Conservation (phyloP, 768 basidiomycete genomes). For the Xanthoconium stramineum region DNA sequence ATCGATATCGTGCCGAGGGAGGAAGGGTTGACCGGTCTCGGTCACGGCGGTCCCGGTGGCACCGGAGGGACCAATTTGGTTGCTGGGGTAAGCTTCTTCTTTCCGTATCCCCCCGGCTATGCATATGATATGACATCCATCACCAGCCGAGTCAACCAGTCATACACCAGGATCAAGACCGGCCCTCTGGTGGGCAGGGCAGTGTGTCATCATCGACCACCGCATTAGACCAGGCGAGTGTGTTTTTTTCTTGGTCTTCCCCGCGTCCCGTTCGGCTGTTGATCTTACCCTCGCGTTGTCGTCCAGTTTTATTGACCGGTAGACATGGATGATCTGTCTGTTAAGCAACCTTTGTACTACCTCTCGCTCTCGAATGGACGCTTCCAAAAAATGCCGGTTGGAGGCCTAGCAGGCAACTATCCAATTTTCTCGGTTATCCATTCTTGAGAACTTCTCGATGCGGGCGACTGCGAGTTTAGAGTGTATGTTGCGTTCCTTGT, state of each 20-base stretch:
- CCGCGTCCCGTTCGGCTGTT: background rate
- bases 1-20: slow-evolving; percentile 95
- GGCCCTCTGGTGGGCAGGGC: slow-evolving; percentile 17
- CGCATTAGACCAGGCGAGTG: slow-evolving; percentile 26
- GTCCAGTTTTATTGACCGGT: slow-evolving; percentile 23
- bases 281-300: background rate
- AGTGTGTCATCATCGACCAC: slow-evolving; percentile 17
- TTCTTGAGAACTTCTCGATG: background rate
- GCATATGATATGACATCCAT: background rate
- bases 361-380: background rate
- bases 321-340: background rate
- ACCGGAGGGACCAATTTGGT: slow-evolving; percentile 15
- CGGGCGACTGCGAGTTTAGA: background rate
- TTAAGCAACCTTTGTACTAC: slow-evolving; percentile 3
- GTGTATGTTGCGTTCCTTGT: background rate
- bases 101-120: background rate
- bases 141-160: slow-evolving; percentile 24
- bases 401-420: background rate
- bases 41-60: slow-evolving; percentile 4
- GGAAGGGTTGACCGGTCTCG: slow-evolving; percentile 39
- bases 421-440: background rate
- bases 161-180: slow-evolving; percentile 26
- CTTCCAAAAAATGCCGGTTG: background rate
- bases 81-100: slow-evolving; percentile 23
- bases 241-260: background rate